Evolutionary conservation across 208 protist genomes (phyloP).

Genomic region (Sergeia podlipaevii): DNA sequence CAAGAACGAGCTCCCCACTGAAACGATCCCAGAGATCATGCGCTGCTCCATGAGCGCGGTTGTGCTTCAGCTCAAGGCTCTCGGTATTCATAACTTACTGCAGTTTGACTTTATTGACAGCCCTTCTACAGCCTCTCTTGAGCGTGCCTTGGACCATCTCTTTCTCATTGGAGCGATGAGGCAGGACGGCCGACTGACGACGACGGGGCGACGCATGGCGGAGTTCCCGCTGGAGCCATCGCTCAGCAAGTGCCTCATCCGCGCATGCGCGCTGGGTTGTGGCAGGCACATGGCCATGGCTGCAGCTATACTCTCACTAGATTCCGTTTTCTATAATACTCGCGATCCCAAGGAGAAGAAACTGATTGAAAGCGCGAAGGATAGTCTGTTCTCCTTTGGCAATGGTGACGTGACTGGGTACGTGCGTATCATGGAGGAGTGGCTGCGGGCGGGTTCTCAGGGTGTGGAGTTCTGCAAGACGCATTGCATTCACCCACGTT

Average conservation of each 20-base stretch:
- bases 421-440: slow-evolving; percentile 82
- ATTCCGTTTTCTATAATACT: slow-evolving; percentile 95
- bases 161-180: slow-evolving; percentile 99
- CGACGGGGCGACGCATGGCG: slow-evolving; percentile 96
- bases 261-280: slow-evolving; percentile 58
- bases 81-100: slow-evolving; percentile 97
- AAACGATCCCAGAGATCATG: slow-evolving; percentile 96
- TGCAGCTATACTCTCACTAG: slow-evolving; percentile 89
- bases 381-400: slow-evolving; percentile 68
- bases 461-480: slow-evolving; percentile 80
- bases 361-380: slow-evolving; percentile 65
- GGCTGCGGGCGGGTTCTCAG: slow-evolving; percentile 54
- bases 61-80: slow-evolving; percentile 96
- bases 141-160: slow-evolving; percentile 95
- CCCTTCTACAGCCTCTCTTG: slow-evolving; percentile 96
- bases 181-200: slow-evolving; percentile 96
- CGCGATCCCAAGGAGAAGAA: slow-evolving; percentile 82
- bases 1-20: slow-evolving; percentile 93
- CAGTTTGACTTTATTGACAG: slow-evolving; percentile 98
- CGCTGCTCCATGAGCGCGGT: slow-evolving; percentile 95
- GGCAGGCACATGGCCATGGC: slow-evolving; percentile 88
- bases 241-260: slow-evolving; percentile 93
- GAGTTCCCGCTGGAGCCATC: slow-evolving; percentile 99
- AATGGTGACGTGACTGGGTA: slow-evolving; percentile 86
- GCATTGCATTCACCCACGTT: slow-evolving; percentile 62